Evolutionary conservation across 345 rosid species (phyloP).

Genomic region (Populus euphratica): DNA sequence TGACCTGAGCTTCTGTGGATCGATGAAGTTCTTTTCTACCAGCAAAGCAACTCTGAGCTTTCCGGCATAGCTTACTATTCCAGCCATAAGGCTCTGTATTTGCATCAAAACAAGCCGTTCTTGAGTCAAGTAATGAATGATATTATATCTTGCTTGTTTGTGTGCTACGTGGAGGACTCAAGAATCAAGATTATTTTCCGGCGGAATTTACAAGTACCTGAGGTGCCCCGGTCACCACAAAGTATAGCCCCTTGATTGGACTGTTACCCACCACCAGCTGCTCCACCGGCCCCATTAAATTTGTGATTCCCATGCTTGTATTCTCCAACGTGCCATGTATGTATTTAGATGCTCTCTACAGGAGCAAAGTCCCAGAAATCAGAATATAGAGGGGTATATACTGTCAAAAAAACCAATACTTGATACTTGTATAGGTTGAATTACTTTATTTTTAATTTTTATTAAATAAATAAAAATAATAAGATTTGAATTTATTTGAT

Average conservation of each 20-base stretch:
- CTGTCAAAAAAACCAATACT: too few relatives aligned
- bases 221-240: slow-evolving; percentile 34
- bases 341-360: slow-evolving; percentile 31
- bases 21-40: slow-evolving; percentile 38
- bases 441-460: too few relatives aligned
- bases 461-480: too few relatives aligned
- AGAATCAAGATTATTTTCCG: background rate
- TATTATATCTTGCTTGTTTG: background rate
- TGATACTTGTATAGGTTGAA: too few relatives aligned
- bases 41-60: slow-evolving; percentile 27
- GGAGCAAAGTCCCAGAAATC: background rate
- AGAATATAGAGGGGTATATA: background rate
- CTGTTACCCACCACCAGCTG: slow-evolving; percentile 34
- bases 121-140: background rate
- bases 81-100: slow-evolving; percentile 21
- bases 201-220: slow-evolving; percentile 23
- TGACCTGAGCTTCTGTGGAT: slow-evolving; percentile 23
- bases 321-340: slow-evolving; percentile 28
- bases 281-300: slow-evolving; percentile 41
- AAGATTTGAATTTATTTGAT: too few relatives aligned
- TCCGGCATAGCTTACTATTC: slow-evolving; percentile 38
- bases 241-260: slow-evolving; percentile 44
- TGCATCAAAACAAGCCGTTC: background rate
- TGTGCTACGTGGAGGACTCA: too few relatives aligned
- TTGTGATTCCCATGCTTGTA: slow-evolving; percentile 42